These are phyloP conservation scores for Lachancea quebecensis DNA, from an alignment of 805 yeast genomes.

Conservation along the genomic window DNA sequence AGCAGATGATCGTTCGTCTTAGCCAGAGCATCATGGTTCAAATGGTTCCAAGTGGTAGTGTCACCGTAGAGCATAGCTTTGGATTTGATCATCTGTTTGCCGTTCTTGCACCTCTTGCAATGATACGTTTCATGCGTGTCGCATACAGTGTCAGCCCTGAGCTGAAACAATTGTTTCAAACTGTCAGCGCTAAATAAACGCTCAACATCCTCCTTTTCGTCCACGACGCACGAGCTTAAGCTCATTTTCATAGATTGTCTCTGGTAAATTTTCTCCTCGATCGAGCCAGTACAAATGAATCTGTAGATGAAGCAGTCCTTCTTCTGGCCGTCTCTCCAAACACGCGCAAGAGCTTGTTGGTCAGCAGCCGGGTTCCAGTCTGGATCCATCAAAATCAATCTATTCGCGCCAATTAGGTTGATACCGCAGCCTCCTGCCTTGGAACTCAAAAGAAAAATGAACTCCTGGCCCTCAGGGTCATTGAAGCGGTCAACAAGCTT, in stretches of 20 bases:
- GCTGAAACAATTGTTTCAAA: constrained; percentile 68
- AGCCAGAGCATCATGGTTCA: constrained; percentile 53
- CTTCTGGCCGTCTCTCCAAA: constrained; percentile 98
- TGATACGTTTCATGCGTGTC: constrained; percentile 91
- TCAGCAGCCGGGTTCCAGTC: constrained; percentile 99
- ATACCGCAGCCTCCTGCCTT: constrained; percentile 99
- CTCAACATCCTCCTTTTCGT: constrained; percentile 92
- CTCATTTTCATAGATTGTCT: constrained; percentile 92
- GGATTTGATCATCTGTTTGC: constrained; percentile 56
- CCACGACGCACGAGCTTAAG: constrained; percentile 91
- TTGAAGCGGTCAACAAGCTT: constrained; percentile 87
- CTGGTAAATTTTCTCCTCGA: constrained; percentile 94
- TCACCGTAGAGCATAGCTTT: constrained; percentile 95
- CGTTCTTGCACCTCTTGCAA: constrained; percentile 71
- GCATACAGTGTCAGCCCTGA: constrained; percentile 58
- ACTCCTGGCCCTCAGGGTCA: constrained; percentile 79
- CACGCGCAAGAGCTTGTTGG: constrained; percentile 95
- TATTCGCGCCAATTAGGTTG: constrained; percentile 91
- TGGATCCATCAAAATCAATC: constrained; percentile 78
- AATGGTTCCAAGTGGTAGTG: constrained; percentile 95
- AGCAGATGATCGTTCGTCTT: constrained; percentile 71
- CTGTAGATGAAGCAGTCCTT: constrained; percentile 94
- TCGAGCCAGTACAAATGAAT: constrained; percentile 89
- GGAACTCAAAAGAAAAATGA: constrained; percentile 81
- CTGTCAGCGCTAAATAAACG: constrained; percentile 80